Base-by-base conservation (phyloP, 768 basidiomycete genomes). In the Favolaschia claudopus region DNA sequence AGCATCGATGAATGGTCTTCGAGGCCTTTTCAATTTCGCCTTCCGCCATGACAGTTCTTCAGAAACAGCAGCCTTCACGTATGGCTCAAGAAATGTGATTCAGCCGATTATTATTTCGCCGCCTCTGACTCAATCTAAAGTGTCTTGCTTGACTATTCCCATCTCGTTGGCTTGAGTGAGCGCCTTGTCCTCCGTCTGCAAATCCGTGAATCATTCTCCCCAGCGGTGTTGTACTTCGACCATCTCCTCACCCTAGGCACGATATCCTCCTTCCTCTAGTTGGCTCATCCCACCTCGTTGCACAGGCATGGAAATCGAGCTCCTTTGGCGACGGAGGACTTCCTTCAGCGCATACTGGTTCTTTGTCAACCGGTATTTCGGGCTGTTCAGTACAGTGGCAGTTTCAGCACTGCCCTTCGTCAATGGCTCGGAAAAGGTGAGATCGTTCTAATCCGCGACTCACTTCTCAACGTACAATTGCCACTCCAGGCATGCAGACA, bases 321-420 rank as follows among this genome's bases (percentile, higher is more conserved):
- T 63, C 38, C 53, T 77, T 5, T 77, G 76, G 76, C 55, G 66
- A 37, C 60, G 63, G 15, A 65, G 67, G 9, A 65, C 65, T 29
- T 57, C 64, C 2, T 2, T 52, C 8, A 60, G 69, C n/a, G 62
- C 70, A 2, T 54, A 68, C 15, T 49, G 71, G 17, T 77, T 77
- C 56, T 69, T 70, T 31, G 27, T 71, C 14, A 78, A 77, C 60
- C 70, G 76, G 3, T 78, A 78, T 31, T 29, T 73, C 8, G 69
- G 70, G 0, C 49, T 70, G 50, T 12, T 57, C 27, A 47, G 38
- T 29, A 27, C 31, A 6, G 53, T 62, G 9, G 28, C 50, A 3
- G 32, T 40, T 10, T 28, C 49, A 9, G n/a, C 27, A 12, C 37
- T 53, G 10, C 55, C 55, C 3, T 57, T 62, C 25, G 7, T 62